Base-by-base conservation (phyloP, 805 yeast genomes). In the Sugiyamaella boreocaroliniensis region DNA sequence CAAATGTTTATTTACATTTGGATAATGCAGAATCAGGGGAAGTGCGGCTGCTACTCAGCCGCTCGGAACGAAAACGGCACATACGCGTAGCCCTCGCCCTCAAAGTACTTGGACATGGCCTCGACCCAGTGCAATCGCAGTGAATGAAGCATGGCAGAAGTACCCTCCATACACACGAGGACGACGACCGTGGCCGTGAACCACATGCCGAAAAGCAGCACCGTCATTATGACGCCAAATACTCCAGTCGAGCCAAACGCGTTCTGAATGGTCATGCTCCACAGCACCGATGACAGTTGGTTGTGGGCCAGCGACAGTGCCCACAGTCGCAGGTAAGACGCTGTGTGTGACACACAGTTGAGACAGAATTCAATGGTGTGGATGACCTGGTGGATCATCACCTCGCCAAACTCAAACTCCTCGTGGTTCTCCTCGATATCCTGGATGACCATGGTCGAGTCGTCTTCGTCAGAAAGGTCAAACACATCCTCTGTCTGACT, bases 121-220 rank as follows among this genome's bases (percentile, higher is more conserved):
- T 93, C 99, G 52, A 93, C 99, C 99, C 99, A 93, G 69, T 93
- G 99, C 66, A 93, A 77, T 73, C 99, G 86, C 65, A 93, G 79
- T 18, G 97, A 85, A 71, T 93, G 99, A 65, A 93, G 79, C 99
- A 93, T 93, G 19, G 99, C 99, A 40, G 96, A 87, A 0, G 99
- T 93, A 54, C 99, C 99, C 71, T 93, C 99, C 99, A 93, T 93
- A 54, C 87, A 75, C 16, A 93, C 99, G 64, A 93, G 77, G 61
- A 93, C 90, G 63, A 89, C 84, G 20, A 90, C 92, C 0, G 99
- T 90, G 55, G 93, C 76, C 1, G 81, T 81, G 68, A 93, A 89
- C 99, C 99, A 93, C 86, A 92, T 83, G 14, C 85, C 96, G 68
- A 93, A 93, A 62, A 93, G 71, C 15, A 82, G 62, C 29, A 90